Evolutionary conservation across 2,329 filamentous ascomycete genomes (phyloP), one percentile per base, ranked within the genome.

Genomic region (Talaromyces atroroseus): DNA sequence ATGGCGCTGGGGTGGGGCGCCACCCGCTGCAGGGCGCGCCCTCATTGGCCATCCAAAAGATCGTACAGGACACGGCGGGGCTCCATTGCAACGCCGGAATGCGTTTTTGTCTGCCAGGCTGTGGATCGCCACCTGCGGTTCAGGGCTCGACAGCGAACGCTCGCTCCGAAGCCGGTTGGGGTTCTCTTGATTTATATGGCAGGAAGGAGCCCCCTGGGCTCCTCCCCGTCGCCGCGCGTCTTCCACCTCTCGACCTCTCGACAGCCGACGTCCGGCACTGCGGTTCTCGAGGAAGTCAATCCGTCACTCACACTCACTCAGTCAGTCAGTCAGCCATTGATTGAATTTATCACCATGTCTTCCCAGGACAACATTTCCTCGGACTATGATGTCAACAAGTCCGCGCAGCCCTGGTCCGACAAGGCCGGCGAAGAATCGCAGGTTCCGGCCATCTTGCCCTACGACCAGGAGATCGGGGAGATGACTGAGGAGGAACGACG

Each of bases 401-500:
- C 55, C 49, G 32, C 51, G 44, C 44, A n/a, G 34, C 24, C 52
- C 16, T 32, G 26, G 24, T 26, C 18, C 29, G 12, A 53, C 12
- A 53, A 53, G 29, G n/a, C n/a, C n/a, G 56, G 29, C 38, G 29
- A 57, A 20, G 16, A 29, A 36, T 10, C 42, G 50, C 50, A 45
- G 1, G 29, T 49, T 3, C 50, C 51, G 8, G n/a, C 55, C 16
- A 23, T 4, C 20, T 10, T 54, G 6, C 32, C 52, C 29, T 59
- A 54, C 51, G 58, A 59, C 23, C 55, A 54, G 6, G 58, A 59
- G 51, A 18, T 58, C 5, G 58, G 58, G 4, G 55, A 59, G 54
- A 58, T 59, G 50, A 52, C 58, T 0, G 58, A 57, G 58, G 42
- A 46, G 49, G 58, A 59, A 36, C 55, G 58, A 23, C 57, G 57